Conservation (phyloP, 2,329 filamentous ascomycete species). For the Bipolaris zeicola region DNA sequence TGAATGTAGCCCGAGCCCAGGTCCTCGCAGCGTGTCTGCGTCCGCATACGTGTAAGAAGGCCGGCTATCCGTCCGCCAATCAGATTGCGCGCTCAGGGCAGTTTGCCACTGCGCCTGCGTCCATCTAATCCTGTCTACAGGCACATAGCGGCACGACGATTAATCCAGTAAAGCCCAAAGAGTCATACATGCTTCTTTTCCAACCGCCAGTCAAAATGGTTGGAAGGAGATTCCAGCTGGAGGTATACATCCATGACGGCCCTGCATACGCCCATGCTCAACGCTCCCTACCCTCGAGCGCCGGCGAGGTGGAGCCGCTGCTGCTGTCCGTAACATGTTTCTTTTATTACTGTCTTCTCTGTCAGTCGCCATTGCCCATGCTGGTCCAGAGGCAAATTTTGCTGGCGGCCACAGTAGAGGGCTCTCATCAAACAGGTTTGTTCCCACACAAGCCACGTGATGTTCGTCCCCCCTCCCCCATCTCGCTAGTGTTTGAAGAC, state of each 20-base stretch:
- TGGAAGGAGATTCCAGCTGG: background rate
- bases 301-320: background rate
- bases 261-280: background rate
- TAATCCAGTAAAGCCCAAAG: background rate
- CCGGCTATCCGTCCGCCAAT: slow-evolving; percentile 1
- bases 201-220: background rate
- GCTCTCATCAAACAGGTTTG: too few species aligned
- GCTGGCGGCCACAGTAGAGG: too few species aligned
- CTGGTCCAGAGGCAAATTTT: too few species aligned
- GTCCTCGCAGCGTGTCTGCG: background rate
- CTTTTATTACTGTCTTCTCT: background rate
- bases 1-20: background rate
- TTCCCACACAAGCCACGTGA: too few species aligned
- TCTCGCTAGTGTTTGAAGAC: background rate
- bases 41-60: background rate
- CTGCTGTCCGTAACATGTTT: background rate
- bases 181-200: background rate
- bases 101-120: slow-evolving; percentile 1
- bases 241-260: background rate
- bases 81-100: background rate
- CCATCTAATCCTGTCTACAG: slow-evolving; percentile 1
- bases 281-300: background rate
- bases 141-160: background rate
- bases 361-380: too few species aligned
- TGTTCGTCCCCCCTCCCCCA: background rate